A percentile compares a stretch with the other conserved stretches of the same genome.
phyloP scores from a whole-genome alignment of 345 rosid species.

The Camelina laxa region DNA sequence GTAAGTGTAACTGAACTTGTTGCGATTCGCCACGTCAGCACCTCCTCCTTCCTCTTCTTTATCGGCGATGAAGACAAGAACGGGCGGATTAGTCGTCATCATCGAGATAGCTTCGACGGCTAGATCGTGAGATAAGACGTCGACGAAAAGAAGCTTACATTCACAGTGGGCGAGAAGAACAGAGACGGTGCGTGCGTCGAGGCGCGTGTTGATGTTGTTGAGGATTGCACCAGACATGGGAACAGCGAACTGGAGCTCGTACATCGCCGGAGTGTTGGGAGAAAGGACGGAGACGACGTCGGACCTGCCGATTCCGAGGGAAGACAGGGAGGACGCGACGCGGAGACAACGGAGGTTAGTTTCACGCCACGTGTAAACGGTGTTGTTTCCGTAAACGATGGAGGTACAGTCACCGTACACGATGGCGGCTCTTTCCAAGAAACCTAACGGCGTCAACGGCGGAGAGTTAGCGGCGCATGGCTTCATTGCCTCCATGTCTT shows the following conservation, averaged over 20 bases:
- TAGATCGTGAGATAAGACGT: conserved; percentile 48
- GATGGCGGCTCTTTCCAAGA: conserved; percentile 63
- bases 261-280: conserved; percentile 76
- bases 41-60: conserved; percentile 36
- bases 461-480: conserved; percentile 54
- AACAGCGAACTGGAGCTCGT: conserved; percentile 89
- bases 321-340: conserved; percentile 57
- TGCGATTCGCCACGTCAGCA: conserved; percentile 12
- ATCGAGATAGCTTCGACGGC: conserved; percentile 60
- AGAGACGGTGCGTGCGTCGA: conserved; percentile 74
- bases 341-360: conserved; percentile 67
- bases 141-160: conserved; percentile 73
- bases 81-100: conserved; percentile 42
- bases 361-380: conserved; percentile 58
- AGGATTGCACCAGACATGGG: conserved; percentile 84
- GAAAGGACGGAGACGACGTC: conserved; percentile 75
- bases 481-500: conserved; percentile 47
- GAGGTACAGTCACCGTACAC: conserved; percentile 64
- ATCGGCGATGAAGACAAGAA: conserved; percentile 57
- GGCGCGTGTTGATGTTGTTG: conserved; percentile 81
- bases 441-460: conserved; percentile 62
- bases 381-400: conserved; percentile 51
- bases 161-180: conserved; percentile 66
- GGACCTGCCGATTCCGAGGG: conserved; percentile 56
- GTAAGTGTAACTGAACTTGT: conserved; percentile 47